Conservation (phyloP, 768 basidiomycete species). For the Sistotremastrum suecicum region DNA sequence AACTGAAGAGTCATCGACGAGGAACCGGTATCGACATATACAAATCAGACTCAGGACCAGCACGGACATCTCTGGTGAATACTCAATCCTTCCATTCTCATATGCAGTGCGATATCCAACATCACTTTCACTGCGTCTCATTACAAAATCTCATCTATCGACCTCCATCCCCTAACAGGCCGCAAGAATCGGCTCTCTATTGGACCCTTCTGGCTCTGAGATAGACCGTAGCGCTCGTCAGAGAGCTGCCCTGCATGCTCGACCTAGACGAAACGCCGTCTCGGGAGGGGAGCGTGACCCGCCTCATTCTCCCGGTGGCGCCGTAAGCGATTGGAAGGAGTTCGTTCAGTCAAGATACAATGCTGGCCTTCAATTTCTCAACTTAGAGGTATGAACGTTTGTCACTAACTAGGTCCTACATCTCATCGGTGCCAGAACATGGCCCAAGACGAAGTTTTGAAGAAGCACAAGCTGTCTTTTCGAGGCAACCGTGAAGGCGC, state of each 20-base stretch:
- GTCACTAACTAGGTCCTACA: background rate
- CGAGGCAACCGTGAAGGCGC: slow-evolving; percentile 41
- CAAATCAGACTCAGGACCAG: slow-evolving; percentile 34
- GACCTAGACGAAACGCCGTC: slow-evolving; percentile 33
- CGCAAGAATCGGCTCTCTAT: slow-evolving; percentile 12
- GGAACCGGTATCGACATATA: slow-evolving; percentile 40
- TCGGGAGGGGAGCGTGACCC: slow-evolving; percentile 10
- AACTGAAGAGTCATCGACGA: slow-evolving; percentile 45
- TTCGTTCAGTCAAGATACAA: slow-evolving; percentile 66
- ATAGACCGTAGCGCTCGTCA: slow-evolving; percentile 26
- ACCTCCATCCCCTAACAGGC: slow-evolving; percentile 3
- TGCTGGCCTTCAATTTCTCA: slow-evolving; percentile 51
- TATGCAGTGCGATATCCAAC: slow-evolving; percentile 10
- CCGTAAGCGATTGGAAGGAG: slow-evolving; percentile 60
- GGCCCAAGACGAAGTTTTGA: slow-evolving; percentile 61
- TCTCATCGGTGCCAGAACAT: slow-evolving; percentile 38
- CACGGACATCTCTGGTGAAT: slow-evolving; percentile 56
- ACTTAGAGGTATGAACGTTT: slow-evolving; percentile 56
- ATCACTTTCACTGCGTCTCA: slow-evolving; percentile 10
- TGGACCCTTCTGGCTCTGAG: slow-evolving; percentile 12
- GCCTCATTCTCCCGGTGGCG: slow-evolving; percentile 7
- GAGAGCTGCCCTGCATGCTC: slow-evolving; percentile 36
- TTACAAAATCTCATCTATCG: slow-evolving; percentile 4
- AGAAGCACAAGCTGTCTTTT: slow-evolving; percentile 58
- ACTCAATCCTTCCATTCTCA: slow-evolving; percentile 23